A percentile compares a stretch with the other conserved stretches of the same genome.
phyloP scores from a whole-genome alignment of 768 basidiomycete species.

The Guyanaporus albipodus region DNA sequence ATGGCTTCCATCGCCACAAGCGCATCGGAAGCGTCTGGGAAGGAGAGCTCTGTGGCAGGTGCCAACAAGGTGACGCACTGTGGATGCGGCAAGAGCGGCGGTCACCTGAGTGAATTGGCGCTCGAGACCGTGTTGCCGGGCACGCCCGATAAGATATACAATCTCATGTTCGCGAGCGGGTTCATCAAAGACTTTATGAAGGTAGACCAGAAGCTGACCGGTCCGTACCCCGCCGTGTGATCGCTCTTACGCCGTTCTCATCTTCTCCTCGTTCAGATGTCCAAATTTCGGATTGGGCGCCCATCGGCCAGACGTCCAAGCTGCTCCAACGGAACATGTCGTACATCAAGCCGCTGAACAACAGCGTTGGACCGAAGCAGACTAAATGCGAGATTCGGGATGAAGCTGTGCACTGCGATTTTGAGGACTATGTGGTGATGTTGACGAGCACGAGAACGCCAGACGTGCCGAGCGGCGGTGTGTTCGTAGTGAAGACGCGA shows the following conservation, averaged over 20 bases:
- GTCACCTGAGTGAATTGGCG: conserved; percentile 69
- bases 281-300: conserved; percentile 94
- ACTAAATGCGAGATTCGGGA: conserved; percentile 95
- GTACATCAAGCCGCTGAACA: conserved; percentile 92
- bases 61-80: conserved; percentile 64
- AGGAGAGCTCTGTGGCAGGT: conserved; percentile 5
- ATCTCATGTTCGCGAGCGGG: conserved; percentile 92
- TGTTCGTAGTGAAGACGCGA: conserved; percentile 89
- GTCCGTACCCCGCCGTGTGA: conserved; percentile 43
- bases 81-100: conserved; percentile 62
- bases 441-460: conserved; percentile 90
- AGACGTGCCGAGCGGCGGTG: conserved; percentile 91
- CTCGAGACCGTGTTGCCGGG: conserved; percentile 81
- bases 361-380: conserved; percentile 86
- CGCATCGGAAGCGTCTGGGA: conserved; percentile 15
- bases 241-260: not conserved
- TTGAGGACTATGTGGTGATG: conserved; percentile 77
- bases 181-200: conserved; percentile 94
- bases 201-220: conserved; percentile 81
- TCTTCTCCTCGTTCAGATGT: conserved; percentile 54
- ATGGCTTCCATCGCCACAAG: conserved; percentile 16
- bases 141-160: conserved; percentile 92
- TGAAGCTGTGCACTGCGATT: conserved; percentile 75
- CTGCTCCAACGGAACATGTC: conserved; percentile 86
- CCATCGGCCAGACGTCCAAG: conserved; percentile 54